Evolutionary conservation across 1,284 basidiomycete species (phyloP), one percentile per base, ranked within the genome.

Genomic region (Melampsora larici-populina): DNA sequence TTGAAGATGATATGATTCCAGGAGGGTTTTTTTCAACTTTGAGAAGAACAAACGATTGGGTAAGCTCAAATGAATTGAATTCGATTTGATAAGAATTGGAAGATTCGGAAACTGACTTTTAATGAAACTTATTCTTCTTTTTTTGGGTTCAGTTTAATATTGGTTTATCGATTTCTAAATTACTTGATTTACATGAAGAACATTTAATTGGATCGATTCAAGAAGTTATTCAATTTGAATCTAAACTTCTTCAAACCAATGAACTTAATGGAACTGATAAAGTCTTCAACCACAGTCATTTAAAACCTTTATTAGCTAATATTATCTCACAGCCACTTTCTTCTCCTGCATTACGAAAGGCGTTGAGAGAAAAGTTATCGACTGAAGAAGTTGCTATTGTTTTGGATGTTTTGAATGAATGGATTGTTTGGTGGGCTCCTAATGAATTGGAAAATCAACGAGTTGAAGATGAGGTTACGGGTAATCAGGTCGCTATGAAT

Each of bases 401-500:
- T 33, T 74, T 74, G 18, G 21, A 46, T 15, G 33, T 74, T 4
- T 31, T 74, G 29, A 43, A 74, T 21, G 29, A 74, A 49, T 74
- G 71, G 71, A 58, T 74, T 15, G 29, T 51, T n/a, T 74, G 71
- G 71, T 74, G 71, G 71, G 11, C 46, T 31, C 24, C 51, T 26
- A 63, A 43, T 31, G 71, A 63, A 29, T 48, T 73, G 58, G 48
- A 55, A 21, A 18, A 62, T 49, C 58, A 46, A 21, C 36, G 17
- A 43, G 29, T 36, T 3, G 9, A 36, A 9, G 36, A 36, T 36
- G 36, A 36, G 9, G 36, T 36, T 55, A 21, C 51, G 24, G 51
- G 21, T 55, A 21, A 21, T 15, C 51, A 21, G 6, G 18, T 26
- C 24, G 4, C 6, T 21, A 26, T n/a, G n/a, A n/a, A n/a, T n/a